Evolutionary conservation across 2,329 filamentous ascomycete species (phyloP).

Genomic region (Aspergillus sp.): DNA sequence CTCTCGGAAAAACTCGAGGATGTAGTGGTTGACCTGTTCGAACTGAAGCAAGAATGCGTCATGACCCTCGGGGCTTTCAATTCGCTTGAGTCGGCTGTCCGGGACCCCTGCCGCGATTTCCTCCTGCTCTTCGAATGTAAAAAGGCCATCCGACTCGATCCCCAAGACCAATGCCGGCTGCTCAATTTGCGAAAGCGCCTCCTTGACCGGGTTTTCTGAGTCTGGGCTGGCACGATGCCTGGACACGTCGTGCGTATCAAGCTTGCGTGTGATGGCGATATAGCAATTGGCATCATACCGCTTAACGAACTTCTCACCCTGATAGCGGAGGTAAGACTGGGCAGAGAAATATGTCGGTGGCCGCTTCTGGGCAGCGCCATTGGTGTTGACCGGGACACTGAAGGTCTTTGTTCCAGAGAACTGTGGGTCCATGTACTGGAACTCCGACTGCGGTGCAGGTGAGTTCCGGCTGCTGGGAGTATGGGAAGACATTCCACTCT

Average conservation of each 20-base stretch:
- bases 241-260: constrained; percentile 94
- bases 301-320: constrained; percentile 91
- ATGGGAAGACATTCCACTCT: constrained; percentile 49
- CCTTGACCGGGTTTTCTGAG: constrained; percentile 46
- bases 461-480: constrained; percentile 27
- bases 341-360: constrained; percentile 91
- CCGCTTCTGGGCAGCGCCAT: constrained; percentile 21
- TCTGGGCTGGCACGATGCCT: constrained; percentile 51
- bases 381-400: constrained; percentile 33
- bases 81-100: constrained; percentile 67
- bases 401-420: constrained; percentile 57
- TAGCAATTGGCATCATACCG: constrained; percentile 98
- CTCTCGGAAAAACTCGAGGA: constrained; percentile 73
- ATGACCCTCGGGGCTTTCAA: constrained; percentile 89
- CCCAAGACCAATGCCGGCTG: constrained; percentile 87
- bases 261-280: constrained; percentile 94
- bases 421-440: constrained; percentile 53
- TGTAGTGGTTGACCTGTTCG: constrained; percentile 86
- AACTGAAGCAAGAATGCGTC: constrained; percentile 96
- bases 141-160: constrained; percentile 90
- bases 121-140: constrained; percentile 93
- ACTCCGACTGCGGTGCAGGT: constrained; percentile 17
- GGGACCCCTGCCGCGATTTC: constrained; percentile 77
- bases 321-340: constrained; percentile 93
- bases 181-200: constrained; percentile 70